phyloP scores from a whole-genome alignment of 2,329 filamentous ascomycete genomes.

The Zymoseptoria brevis region DNA sequence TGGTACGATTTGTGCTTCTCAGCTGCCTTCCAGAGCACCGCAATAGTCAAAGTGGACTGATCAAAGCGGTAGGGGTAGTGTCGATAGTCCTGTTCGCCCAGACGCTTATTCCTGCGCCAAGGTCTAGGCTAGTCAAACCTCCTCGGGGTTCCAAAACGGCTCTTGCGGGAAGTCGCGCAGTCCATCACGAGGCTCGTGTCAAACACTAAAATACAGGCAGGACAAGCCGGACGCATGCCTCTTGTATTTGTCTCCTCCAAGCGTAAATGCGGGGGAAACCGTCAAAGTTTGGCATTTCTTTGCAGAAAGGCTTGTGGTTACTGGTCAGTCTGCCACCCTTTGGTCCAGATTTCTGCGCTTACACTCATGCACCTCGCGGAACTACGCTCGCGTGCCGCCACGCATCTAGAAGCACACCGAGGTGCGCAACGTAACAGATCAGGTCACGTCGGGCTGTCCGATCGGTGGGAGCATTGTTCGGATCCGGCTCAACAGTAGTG shows the following conservation, averaged over 20 bases:
- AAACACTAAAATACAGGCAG: neutral
- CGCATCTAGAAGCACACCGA: neutral
- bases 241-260: neutral
- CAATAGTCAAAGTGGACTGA: neutral
- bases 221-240: neutral
- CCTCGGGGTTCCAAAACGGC: neutral
- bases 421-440: neutral
- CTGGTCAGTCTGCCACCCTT: neutral
- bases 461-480: neutral
- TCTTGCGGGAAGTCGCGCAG: neutral
- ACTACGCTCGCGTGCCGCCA: neutral
- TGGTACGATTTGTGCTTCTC: neutral
- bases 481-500: neutral
- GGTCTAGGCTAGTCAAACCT: neutral
- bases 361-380: neutral
- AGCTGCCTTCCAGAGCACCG: neutral
- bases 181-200: neutral
- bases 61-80: neutral
- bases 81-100: neutral
- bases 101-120: neutral
- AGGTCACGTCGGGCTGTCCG: neutral
- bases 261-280: neutral
- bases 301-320: neutral
- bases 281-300: neutral
- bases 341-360: neutral